A percentile compares a stretch with the other conserved stretches of the same genome.
phyloP scores from a whole-genome alignment of 176 grass and related monocot genomes.

The Avena eriantha region DNA sequence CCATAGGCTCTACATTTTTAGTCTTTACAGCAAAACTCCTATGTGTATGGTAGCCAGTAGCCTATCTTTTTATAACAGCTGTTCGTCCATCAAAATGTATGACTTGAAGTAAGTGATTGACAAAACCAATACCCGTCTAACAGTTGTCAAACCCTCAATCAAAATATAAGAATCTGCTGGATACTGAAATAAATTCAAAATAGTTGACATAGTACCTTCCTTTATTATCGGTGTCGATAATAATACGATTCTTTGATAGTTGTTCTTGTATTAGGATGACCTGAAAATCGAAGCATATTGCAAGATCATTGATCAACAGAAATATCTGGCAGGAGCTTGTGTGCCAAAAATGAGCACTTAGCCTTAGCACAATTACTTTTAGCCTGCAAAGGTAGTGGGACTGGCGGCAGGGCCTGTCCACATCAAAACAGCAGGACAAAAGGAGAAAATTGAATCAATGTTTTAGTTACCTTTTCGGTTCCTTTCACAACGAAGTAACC shows the following conservation, averaged over 20 bases:
- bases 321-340: not conserved
- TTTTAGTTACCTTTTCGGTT: constrained; percentile 82
- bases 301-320: constrained; percentile 31
- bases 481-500: constrained; percentile 90
- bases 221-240: constrained; percentile 86
- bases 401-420: not conserved
- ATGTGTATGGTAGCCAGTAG: not conserved
- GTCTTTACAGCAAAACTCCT: not conserved
- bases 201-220: constrained; percentile 54
- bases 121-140: not conserved
- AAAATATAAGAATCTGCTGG: constrained; percentile 25
- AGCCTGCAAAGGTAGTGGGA: constrained; percentile 6
- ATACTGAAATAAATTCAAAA: constrained; percentile 21
- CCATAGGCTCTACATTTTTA: not conserved
- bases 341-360: constrained; percentile 10
- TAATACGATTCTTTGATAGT: constrained; percentile 96
- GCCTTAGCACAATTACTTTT: not conserved
- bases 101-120: constrained; percentile 7
- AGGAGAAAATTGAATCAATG: not conserved
- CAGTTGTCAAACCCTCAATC: not conserved
- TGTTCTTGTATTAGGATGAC: constrained; percentile 99
- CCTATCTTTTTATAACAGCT: constrained; percentile 7
- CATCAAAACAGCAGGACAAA: constrained; percentile 12
- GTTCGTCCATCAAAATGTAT: not conserved
- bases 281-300: constrained; percentile 49